Conservation (phyloP, 257 asterid species). For the Anisodus acutangulus region DNA sequence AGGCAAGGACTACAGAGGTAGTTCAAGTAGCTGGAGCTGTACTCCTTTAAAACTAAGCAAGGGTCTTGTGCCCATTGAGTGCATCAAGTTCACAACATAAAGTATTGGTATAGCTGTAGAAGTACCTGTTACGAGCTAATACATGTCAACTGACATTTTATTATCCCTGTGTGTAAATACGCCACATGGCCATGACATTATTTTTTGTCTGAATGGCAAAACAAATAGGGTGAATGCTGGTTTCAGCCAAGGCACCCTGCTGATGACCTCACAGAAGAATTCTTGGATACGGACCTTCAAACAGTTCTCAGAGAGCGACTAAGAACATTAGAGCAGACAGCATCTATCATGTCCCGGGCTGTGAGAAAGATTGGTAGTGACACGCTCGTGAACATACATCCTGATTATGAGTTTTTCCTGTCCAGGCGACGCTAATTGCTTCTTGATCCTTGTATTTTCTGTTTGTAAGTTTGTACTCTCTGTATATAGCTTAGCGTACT, state of each 20-base stretch:
- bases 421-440: conserved; percentile 31
- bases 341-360: conserved; percentile 40
- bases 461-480: conserved; percentile 1
- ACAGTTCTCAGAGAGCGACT: conserved; percentile 33
- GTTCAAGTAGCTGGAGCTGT: neutral
- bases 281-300: conserved; percentile 5
- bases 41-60: neutral
- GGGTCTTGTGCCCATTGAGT: neutral
- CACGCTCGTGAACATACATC: conserved; percentile 30
- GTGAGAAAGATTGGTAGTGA: conserved; percentile 29
- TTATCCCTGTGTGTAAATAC: neutral
- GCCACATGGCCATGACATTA: neutral
- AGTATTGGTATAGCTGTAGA: neutral
- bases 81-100: neutral
- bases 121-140: neutral
- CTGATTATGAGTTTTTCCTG: conserved; percentile 44
- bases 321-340: conserved; percentile 39
- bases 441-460: neutral
- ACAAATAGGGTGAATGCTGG: conserved; percentile 45
- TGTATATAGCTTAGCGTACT: conserved; percentile 22
- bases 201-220: neutral
- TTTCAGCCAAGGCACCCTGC: conserved; percentile 35
- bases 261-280: neutral
- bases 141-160: neutral
- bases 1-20: neutral